These are phyloP conservation scores for Aspergillus sp. DNA, from an alignment of 2,329 filamentous ascomycete genomes.

Conservation along the genomic window DNA sequence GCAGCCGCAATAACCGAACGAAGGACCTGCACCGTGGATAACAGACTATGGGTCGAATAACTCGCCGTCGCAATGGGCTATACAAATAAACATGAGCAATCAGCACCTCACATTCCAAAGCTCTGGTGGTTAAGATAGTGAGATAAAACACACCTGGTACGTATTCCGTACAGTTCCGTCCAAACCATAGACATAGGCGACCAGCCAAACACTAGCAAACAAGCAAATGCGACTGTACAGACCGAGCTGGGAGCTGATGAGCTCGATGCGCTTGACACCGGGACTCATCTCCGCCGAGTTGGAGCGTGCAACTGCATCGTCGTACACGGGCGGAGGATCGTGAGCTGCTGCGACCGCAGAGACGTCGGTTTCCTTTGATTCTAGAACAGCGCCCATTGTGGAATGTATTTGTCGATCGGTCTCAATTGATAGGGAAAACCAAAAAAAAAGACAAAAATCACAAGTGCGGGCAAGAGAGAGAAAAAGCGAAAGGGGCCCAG, in stretches of 20 bases:
- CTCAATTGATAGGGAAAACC: too few species aligned
- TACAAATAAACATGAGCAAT: not conserved
- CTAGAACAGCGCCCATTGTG: not conserved
- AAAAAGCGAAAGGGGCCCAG: not conserved
- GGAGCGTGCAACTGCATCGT: not conserved
- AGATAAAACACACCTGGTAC: conserved; percentile 42
- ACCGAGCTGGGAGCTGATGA: conserved; percentile 7
- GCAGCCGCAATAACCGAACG: conserved; percentile 61
- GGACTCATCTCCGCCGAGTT: not conserved
- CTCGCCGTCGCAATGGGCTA: conserved; percentile 54
- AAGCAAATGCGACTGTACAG: conserved; percentile 2
- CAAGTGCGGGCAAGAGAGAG: not conserved
- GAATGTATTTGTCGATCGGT: not conserved
- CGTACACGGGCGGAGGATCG: not conserved
- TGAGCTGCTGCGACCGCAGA: not conserved
- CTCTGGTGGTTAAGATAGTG: not conserved
- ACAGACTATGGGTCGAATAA: conserved; percentile 54
- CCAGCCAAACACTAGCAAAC: conserved; percentile 61
- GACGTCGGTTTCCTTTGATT: not conserved
- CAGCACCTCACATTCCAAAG: too few species aligned
- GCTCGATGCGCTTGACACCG: conserved; percentile 12
- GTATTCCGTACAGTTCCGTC: conserved; percentile 56
- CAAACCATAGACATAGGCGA: conserved; percentile 64
- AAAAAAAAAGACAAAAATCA: not conserved
- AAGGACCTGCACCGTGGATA: conserved; percentile 60